Conservation (phyloP, 176 grass and related monocot genomes). For the Metroxylon sagu region DNA sequence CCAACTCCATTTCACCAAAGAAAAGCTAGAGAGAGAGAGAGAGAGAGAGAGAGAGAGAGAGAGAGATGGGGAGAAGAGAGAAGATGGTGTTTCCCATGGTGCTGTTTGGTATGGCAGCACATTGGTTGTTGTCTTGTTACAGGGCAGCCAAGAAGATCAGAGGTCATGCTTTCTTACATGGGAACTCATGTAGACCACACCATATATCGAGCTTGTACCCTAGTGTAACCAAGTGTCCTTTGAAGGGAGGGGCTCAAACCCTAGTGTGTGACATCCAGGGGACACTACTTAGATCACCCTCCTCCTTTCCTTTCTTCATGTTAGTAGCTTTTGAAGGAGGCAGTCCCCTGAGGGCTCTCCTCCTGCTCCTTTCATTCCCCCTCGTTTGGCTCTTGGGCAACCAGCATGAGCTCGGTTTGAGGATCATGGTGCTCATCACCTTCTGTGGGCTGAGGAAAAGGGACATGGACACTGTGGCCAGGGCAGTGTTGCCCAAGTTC, state of each 20-base stretch:
- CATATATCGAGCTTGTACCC: slow-evolving; percentile 10
- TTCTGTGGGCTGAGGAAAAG: slow-evolving; percentile 49
- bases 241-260: slow-evolving; percentile 8
- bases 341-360: slow-evolving; percentile 41
- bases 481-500: slow-evolving; percentile 72
- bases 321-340: slow-evolving; percentile 83
- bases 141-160: slow-evolving; percentile 37
- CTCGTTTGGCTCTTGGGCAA: slow-evolving; percentile 46
- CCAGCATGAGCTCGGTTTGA: slow-evolving; percentile 14
- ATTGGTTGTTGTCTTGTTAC: slow-evolving; percentile 55
- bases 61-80: background rate
- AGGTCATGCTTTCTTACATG: slow-evolving; percentile 31
- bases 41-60: too few relatives aligned
- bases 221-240: slow-evolving; percentile 15
- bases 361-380: slow-evolving; percentile 44
- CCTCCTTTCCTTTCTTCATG: slow-evolving; percentile 93
- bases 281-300: slow-evolving; percentile 33
- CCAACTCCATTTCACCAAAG: too few relatives aligned
- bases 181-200: slow-evolving; percentile 6
- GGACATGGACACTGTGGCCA: slow-evolving; percentile 45
- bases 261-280: slow-evolving; percentile 55
- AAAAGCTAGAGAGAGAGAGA: too few relatives aligned
- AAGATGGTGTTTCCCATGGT: slow-evolving; percentile 47
- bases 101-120: slow-evolving; percentile 41
- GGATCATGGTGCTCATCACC: slow-evolving; percentile 60